Evolutionary conservation across 495 filamentous ascomycete species (phyloP).

Genomic region (Terfezia claveryi): DNA sequence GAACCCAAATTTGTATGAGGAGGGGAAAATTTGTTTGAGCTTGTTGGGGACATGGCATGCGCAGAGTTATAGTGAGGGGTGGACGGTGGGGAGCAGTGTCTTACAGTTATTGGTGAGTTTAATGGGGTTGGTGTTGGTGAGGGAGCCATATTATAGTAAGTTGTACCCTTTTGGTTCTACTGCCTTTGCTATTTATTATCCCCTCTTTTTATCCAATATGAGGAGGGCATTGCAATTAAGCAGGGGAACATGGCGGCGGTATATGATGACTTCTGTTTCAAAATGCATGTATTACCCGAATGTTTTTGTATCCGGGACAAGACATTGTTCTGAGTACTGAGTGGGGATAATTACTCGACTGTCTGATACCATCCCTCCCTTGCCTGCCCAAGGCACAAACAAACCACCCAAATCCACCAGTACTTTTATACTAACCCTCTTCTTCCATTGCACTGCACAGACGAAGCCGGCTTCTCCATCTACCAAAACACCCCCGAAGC

Average conservation of each 20-base stretch:
- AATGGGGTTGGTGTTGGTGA: slow-evolving; percentile 36
- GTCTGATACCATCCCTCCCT: too few species aligned
- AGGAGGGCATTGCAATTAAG: background rate
- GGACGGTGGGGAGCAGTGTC: slow-evolving; percentile 31
- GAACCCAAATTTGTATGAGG: slow-evolving; percentile 36
- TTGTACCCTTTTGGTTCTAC: slow-evolving; percentile 1
- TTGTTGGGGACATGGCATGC: slow-evolving; percentile 39
- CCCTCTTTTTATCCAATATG: background rate
- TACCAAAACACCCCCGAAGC: slow-evolving; percentile 25
- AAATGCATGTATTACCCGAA: too few species aligned
- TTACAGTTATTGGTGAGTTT: slow-evolving; percentile 39
- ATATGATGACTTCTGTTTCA: background rate
- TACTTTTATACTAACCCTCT: too few species aligned
- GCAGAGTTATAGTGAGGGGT: slow-evolving; percentile 29
- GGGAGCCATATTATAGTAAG: slow-evolving; percentile 40
- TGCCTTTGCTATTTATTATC: too few species aligned
- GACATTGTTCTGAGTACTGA: too few species aligned
- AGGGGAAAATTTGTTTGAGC: slow-evolving; percentile 37
- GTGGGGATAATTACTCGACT: too few species aligned
- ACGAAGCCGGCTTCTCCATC: slow-evolving; percentile 36
- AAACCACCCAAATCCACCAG: too few species aligned
- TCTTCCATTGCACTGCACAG: slow-evolving; percentile 11
- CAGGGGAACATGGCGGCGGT: too few species aligned
- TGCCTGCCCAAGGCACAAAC: too few species aligned
- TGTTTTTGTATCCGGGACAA: too few species aligned